Evolutionary conservation across 768 basidiomycete genomes (phyloP), one percentile per base, ranked within the genome.

Genomic region (Mycena maculata): DNA sequence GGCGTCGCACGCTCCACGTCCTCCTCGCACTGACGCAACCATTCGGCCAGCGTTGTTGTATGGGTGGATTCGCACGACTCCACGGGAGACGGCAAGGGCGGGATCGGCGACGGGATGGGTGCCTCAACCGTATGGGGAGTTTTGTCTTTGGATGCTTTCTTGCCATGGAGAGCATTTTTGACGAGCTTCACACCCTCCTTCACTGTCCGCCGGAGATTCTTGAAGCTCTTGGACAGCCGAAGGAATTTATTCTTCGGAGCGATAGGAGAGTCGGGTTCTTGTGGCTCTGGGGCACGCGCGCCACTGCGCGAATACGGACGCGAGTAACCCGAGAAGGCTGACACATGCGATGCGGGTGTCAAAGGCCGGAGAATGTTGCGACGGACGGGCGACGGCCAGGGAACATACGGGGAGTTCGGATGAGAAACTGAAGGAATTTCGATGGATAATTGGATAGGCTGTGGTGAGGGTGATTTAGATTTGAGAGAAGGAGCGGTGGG

Each of bases 341-440:
- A 81, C 78, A 70, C 76, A 67, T 58, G 75, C 39, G 76, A 82
- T 55, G 77, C 79, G 74, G 84, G 73, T 69, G 76, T 76, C 48
- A 71, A 67, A 22, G 84, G 84, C 58, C 69, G 82, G 64, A 80
- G 81, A 70, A 79, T 82, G 68, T 75, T 78, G 62, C 62, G 87
- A 77, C 73, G 87, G 78, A 73, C 75, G 27, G 80, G 75, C 30
- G 78, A 73, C 7, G 79, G 71, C 86, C 85, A 87, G 11, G 86
- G 86, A 7, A 85, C 82, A 57, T 87, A 87, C n/a, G 86, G 86
- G 71, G 83, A 86, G 56, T 86, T 86, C 8, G 86, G 84, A 73
- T 87, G 84, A 44, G 79, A 80, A 33, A 84, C 78, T 27, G 81
- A 76, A 9, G 83, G 79, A 36, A 81, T 75, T 70, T 71, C 76